Evolutionary conservation across 129 eudicot genomes (phyloP).

Genomic region (Tanacetum coccineum): DNA sequence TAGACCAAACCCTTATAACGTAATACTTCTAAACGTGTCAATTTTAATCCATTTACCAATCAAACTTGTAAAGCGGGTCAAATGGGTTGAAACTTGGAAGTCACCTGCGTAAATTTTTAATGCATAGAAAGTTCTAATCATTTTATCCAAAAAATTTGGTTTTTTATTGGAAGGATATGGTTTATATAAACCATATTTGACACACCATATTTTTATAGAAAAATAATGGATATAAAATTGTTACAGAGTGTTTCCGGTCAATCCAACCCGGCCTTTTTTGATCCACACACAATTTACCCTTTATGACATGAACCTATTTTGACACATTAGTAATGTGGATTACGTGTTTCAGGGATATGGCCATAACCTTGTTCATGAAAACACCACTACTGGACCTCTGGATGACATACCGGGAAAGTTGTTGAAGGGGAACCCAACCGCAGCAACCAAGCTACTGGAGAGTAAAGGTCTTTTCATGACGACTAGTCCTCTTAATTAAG

Average conservation of each 20-base stretch:
- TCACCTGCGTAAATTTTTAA: not conserved
- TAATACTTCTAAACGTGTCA: not conserved
- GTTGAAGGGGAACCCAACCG: constrained; percentile 40
- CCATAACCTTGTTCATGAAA: constrained; percentile 40
- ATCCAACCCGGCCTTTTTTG: not conserved
- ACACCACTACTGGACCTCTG: constrained; percentile 41
- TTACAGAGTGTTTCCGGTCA: not conserved
- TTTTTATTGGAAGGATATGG: not conserved
- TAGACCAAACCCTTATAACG: constrained; percentile 1
- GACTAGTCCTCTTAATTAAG: constrained; percentile 43
- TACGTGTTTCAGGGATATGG: constrained; percentile 50
- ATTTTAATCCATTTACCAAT: not conserved
- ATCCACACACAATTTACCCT: not conserved
- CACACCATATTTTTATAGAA: not conserved
- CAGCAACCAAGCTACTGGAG: constrained; percentile 45
- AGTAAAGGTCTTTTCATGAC: constrained; percentile 53
- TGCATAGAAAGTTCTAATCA: not conserved
- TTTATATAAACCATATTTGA: not conserved
- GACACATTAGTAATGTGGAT: not conserved
- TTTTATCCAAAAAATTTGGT: not conserved
- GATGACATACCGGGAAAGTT: constrained; percentile 57
- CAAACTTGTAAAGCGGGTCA: no score
- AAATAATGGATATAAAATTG: not conserved
- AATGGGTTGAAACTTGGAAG: constrained; percentile 6
- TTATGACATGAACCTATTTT: not conserved